These are phyloP conservation scores for Fusarium incarnatum DNA, from an alignment of 2,329 filamentous ascomycete genomes.

Conservation along the genomic window DNA sequence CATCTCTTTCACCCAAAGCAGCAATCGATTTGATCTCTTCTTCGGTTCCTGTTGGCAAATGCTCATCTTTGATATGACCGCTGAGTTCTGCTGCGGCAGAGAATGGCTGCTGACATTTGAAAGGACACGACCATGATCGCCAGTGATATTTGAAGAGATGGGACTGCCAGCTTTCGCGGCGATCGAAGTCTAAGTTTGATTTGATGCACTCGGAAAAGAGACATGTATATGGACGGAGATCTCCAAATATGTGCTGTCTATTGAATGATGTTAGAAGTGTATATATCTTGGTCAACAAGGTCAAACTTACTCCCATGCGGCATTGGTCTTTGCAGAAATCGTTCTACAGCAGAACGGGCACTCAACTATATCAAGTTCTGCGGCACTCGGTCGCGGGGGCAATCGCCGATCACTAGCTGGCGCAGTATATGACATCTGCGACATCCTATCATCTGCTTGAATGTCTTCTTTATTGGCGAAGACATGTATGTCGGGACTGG, in stretches of 20 bases:
- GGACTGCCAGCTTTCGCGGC: slow-evolving; percentile 39
- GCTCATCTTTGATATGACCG: not conserved
- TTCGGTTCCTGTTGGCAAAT: not conserved
- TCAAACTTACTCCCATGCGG: slow-evolving; percentile 50
- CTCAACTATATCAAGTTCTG: slow-evolving; percentile 49
- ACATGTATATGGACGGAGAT: slow-evolving; percentile 55
- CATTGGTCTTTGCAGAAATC: slow-evolving; percentile 42
- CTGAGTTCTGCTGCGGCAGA: not conserved
- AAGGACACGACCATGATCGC: slow-evolving; percentile 41
- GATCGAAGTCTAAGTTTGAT: slow-evolving; percentile 34
- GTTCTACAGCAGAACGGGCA: slow-evolving; percentile 56
- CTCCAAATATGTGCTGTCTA: slow-evolving; percentile 53
- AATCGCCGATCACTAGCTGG: too few relatives aligned
- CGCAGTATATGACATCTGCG: slow-evolving; percentile 49
- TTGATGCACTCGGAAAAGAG: slow-evolving; percentile 44
- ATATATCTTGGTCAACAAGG: too few relatives aligned
- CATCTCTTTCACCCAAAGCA: too few relatives aligned
- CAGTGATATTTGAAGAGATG: slow-evolving; percentile 45
- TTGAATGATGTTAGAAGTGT: too few relatives aligned
- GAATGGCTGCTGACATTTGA: slow-evolving; percentile 22
- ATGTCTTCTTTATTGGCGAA: too few relatives aligned
- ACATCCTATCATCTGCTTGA: slow-evolving; percentile 38
- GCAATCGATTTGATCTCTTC: slow-evolving; percentile 3
- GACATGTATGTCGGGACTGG: too few relatives aligned
- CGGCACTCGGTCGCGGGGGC: slow-evolving; percentile 42